A percentile compares a stretch with the other conserved stretches of the same genome.
phyloP scores from a whole-genome alignment of 768 basidiomycete species.

The Chiua virens region DNA sequence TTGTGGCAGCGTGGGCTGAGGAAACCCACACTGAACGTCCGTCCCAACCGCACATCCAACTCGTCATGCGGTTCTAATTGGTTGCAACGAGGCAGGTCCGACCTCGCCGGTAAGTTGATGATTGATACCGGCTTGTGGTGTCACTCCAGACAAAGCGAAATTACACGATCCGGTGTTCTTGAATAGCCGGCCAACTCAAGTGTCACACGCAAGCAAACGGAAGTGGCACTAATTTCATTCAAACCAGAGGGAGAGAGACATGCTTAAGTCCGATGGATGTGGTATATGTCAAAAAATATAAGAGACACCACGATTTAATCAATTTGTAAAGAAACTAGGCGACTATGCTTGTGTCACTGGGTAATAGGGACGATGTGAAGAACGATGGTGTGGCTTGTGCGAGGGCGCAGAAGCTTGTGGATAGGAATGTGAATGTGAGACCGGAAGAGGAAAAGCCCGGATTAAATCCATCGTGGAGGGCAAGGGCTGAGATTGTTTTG shows the following conservation, averaged over 20 bases:
- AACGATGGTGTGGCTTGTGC: conserved; percentile 26
- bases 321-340: conserved; percentile 18
- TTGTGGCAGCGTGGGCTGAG: no score
- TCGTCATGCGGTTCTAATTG: not conserved
- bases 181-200: conserved; percentile 1
- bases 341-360: conserved; percentile 21
- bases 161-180: not conserved
- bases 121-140: no score
- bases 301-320: conserved; percentile 27
- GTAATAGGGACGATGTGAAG: conserved; percentile 24
- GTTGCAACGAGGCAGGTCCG: not conserved
- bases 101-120: conserved; percentile 3
- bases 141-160: not conserved
- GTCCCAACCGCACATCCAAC: not conserved
- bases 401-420: conserved; percentile 17
- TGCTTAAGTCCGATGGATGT: conserved; percentile 15
- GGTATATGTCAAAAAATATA: conserved; percentile 36
- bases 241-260: not conserved
- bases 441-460: conserved; percentile 49
- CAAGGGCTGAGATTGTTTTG: conserved; percentile 25
- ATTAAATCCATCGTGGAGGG: conserved; percentile 44
- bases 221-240: conserved; percentile 1
- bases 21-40: not conserved
- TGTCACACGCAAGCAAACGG: not conserved
- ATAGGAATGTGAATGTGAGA: conserved; percentile 24